Evolutionary conservation across 768 basidiomycete species (phyloP).

Genomic region (Tephrocybe rancida): DNA sequence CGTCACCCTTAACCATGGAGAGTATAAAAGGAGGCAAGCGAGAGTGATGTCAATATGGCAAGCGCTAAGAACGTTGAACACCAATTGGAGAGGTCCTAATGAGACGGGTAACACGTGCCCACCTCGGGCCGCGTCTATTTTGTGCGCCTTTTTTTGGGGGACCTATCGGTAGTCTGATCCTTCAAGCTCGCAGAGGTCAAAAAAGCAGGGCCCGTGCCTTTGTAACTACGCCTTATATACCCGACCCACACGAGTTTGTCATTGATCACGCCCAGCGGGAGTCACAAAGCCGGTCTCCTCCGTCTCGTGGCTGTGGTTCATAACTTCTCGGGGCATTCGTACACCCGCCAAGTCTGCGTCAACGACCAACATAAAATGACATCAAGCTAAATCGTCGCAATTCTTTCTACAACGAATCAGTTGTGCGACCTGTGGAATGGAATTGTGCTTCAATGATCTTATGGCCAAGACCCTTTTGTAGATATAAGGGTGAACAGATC

Average conservation of each 20-base stretch:
- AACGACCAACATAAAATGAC: background rate
- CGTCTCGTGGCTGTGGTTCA: constrained; percentile 15
- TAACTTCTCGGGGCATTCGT: background rate
- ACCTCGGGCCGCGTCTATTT: constrained; percentile 18
- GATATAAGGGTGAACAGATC: background rate
- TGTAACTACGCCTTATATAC: constrained; percentile 13
- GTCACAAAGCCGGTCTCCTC: constrained; percentile 9
- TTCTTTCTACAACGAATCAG: no score
- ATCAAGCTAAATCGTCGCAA: no score
- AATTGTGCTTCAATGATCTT: background rate
- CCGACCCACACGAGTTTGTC: constrained; percentile 10
- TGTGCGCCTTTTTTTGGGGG: constrained; percentile 4
- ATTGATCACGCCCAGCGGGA: constrained; percentile 13
- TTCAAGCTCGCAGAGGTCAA: constrained; percentile 6
- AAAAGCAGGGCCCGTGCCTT: background rate
- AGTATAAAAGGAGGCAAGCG: constrained; percentile 9
- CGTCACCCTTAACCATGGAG: constrained; percentile 53
- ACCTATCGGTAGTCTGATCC: constrained; percentile 4
- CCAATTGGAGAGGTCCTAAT: constrained; percentile 7
- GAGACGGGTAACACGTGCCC: constrained; percentile 22
- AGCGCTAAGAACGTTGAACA: constrained; percentile 13
- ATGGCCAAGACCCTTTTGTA: constrained; percentile 5
- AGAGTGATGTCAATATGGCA: constrained; percentile 14
- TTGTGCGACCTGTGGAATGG: background rate
- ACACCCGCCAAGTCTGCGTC: background rate